Evolutionary conservation across 2,329 filamentous ascomycete species (phyloP).

Genomic region (Cladophialophora chaetospira): DNA sequence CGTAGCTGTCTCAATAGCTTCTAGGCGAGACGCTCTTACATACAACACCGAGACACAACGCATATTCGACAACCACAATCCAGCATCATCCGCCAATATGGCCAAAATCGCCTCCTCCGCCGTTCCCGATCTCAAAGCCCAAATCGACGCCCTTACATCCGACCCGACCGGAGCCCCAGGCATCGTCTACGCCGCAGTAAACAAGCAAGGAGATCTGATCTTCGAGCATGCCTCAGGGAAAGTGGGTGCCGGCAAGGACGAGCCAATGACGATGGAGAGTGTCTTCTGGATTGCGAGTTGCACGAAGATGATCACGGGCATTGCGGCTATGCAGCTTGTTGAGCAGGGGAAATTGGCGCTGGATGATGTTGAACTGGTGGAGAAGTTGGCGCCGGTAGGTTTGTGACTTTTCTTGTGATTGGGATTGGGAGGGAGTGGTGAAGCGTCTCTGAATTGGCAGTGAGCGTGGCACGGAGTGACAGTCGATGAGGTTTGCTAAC

Average conservation of each 20-base stretch:
- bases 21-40: too few relatives aligned
- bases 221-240: slow-evolving; percentile 37
- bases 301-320: slow-evolving; percentile 57
- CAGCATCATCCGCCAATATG: slow-evolving; percentile 16
- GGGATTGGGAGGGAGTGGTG: too few relatives aligned
- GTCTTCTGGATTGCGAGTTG: slow-evolving; percentile 58
- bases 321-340: slow-evolving; percentile 61
- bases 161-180: slow-evolving; percentile 27
- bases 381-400: slow-evolving; percentile 44
- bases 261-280: slow-evolving; percentile 36
- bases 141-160: slow-evolving; percentile 31
- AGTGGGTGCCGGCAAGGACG: slow-evolving; percentile 26
- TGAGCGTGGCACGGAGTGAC: too few relatives aligned
- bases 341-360: slow-evolving; percentile 53
- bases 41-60: too few relatives aligned
- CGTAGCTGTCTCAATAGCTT: too few relatives aligned
- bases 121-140: slow-evolving; percentile 26
- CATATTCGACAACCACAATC: too few relatives aligned
- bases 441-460: too few relatives aligned
- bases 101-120: slow-evolving; percentile 30
- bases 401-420: background rate
- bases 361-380: slow-evolving; percentile 52
- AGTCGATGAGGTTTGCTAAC: background rate
- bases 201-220: slow-evolving; percentile 34
- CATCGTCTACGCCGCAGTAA: slow-evolving; percentile 34